phyloP scores from a whole-genome alignment of 805 yeast species.

The Ogataea glucozyma region DNA sequence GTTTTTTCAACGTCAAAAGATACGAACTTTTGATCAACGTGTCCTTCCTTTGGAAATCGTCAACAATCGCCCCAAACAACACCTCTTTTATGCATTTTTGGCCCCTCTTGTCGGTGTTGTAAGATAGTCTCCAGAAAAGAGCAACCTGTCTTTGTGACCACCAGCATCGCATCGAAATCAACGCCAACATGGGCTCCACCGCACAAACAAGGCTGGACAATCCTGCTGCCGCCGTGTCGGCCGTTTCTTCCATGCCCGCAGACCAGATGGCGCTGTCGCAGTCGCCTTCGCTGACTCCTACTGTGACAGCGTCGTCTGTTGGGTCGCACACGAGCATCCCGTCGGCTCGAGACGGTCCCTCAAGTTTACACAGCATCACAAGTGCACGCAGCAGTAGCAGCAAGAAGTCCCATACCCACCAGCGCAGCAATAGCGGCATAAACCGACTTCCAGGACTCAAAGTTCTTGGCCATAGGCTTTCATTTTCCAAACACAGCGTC shows the following conservation, averaged over 20 bases:
- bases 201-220: neutral
- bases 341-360: slow-evolving; percentile 2
- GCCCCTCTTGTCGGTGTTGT: slow-evolving; percentile 2
- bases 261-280: neutral
- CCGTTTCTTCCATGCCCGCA: neutral
- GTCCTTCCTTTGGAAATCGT: neutral
- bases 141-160: slow-evolving; percentile 1
- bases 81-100: slow-evolving; percentile 2
- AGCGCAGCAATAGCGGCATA: slow-evolving; percentile 8
- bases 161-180: neutral
- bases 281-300: slow-evolving; percentile 11
- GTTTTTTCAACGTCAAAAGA: too few species aligned
- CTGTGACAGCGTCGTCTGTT: slow-evolving; percentile 7
- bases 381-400: slow-evolving; percentile 1
- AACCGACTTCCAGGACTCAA: slow-evolving; percentile 21
- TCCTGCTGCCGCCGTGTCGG: neutral
- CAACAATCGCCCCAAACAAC: neutral
- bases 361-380: neutral
- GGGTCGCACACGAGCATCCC: slow-evolving; percentile 12
- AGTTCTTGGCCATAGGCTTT: slow-evolving; percentile 28
- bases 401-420: slow-evolving; percentile 7
- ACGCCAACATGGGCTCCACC: neutral
- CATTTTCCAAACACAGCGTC: slow-evolving; percentile 30
- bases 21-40: too few species aligned
- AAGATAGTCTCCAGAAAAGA: slow-evolving; percentile 3